Conservation (phyloP, 306 rosid species). For the Malus orientalis region DNA sequence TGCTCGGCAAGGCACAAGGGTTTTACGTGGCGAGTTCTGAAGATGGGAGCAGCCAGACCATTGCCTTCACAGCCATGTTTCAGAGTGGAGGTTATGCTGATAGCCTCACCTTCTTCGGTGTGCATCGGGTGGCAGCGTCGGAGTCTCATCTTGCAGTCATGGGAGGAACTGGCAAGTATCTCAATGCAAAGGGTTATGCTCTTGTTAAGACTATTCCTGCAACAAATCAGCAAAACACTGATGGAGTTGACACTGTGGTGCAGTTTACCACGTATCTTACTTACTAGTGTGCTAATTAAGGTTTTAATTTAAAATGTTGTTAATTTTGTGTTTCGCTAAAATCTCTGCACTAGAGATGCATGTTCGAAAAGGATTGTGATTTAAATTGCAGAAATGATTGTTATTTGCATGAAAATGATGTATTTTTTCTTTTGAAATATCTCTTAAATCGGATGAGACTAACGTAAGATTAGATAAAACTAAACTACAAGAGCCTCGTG, state of each 20-base stretch:
- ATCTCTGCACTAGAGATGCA: not conserved
- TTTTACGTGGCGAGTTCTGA: slow-evolving; percentile 63
- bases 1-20: slow-evolving; percentile 75
- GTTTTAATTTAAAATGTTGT: not conserved
- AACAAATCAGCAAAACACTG: slow-evolving; percentile 36
- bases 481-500: too few relatives aligned
- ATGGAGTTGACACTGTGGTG: slow-evolving; percentile 56
- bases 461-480: too few relatives aligned
- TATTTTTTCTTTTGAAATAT: too few relatives aligned
- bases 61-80: slow-evolving; percentile 75
- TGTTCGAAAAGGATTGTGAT: not conserved
- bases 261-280: slow-evolving; percentile 51
- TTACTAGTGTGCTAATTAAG: slow-evolving; percentile 13
- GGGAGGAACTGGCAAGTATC: slow-evolving; percentile 76
- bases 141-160: slow-evolving; percentile 75
- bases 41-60: slow-evolving; percentile 68
- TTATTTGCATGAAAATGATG: not conserved
- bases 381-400: not conserved
- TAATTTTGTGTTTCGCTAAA: not conserved
- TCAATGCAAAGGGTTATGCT: slow-evolving; percentile 63
- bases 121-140: slow-evolving; percentile 48
- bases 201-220: slow-evolving; percentile 48
- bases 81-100: slow-evolving; percentile 57
- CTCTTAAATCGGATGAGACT: too few relatives aligned
- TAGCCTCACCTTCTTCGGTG: slow-evolving; percentile 71